phyloP scores from a whole-genome alignment of 2,329 filamentous ascomycete species.

The Phoma sp. region DNA sequence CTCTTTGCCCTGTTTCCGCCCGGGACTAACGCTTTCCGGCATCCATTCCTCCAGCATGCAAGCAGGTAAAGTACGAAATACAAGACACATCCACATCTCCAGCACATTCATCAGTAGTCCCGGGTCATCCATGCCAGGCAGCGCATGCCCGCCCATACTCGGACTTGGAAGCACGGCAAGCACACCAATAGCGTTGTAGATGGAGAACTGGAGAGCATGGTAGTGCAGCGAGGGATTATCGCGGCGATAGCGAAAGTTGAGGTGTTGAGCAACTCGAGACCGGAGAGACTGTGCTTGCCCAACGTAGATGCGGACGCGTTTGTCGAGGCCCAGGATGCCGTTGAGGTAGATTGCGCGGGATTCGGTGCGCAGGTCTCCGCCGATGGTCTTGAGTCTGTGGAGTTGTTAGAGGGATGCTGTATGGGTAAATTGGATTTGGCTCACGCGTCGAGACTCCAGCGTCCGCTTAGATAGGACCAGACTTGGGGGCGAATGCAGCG shows the following conservation, averaged over 20 bases:
- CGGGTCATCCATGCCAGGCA: slow-evolving; percentile 37
- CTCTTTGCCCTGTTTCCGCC: slow-evolving; percentile 19
- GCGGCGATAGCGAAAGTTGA: slow-evolving; percentile 45
- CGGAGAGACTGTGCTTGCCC: slow-evolving; percentile 42
- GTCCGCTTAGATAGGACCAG: slow-evolving; percentile 29
- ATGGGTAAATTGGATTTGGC: no score
- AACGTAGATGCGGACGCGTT: slow-evolving; percentile 36
- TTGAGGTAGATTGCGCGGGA: slow-evolving; percentile 37
- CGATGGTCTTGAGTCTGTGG: slow-evolving; percentile 26
- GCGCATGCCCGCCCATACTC: slow-evolving; percentile 15
- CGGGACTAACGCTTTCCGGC: slow-evolving; percentile 7
- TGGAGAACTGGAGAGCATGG: slow-evolving; percentile 38
- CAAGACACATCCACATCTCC: slow-evolving; percentile 48
- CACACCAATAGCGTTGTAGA: slow-evolving; percentile 38
- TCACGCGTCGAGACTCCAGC: slow-evolving; percentile 30
- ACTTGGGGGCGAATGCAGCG: slow-evolving; percentile 31
- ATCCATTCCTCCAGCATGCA: slow-evolving; percentile 34
- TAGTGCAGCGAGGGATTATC: slow-evolving; percentile 47
- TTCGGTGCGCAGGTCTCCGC: slow-evolving; percentile 34
- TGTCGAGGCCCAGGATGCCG: slow-evolving; percentile 35
- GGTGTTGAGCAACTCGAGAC: slow-evolving; percentile 38
- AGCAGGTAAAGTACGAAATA: slow-evolving; percentile 36
- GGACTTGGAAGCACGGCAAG: slow-evolving; percentile 28
- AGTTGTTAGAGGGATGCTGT: slow-evolving; percentile 1
- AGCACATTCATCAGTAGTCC: slow-evolving; percentile 41